These are phyloP conservation scores for Eimeria falciformis DNA, from an alignment of 169 alveolate species.

Conservation along the genomic window DNA sequence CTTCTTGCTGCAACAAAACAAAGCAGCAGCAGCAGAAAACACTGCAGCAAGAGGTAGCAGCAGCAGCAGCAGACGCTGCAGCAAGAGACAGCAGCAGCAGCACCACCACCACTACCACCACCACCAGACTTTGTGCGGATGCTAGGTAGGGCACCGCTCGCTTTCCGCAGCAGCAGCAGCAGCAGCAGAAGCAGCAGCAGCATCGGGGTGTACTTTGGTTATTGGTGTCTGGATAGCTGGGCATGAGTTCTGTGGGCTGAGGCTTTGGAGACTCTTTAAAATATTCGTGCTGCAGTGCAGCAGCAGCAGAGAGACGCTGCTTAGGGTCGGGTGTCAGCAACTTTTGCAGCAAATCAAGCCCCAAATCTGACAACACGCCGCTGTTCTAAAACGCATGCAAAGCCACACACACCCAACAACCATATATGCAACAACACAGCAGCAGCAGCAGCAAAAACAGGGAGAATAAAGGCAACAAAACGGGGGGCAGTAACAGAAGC, in stretches of 20 bases:
- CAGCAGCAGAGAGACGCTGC: constrained; percentile 65
- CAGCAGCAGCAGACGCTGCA: not conserved
- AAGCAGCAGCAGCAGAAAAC: not conserved
- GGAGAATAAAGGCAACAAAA: not conserved
- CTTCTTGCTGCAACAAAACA: constrained; percentile 25
- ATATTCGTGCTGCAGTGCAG: constrained; percentile 68
- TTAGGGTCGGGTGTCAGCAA: constrained; percentile 42
- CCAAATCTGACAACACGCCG: constrained; percentile 71
- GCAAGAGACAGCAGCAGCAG: not conserved
- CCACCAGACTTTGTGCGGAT: not conserved
- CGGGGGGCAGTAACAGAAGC: not conserved
- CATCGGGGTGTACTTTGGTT: constrained; percentile 50
- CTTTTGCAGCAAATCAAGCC: constrained; percentile 69
- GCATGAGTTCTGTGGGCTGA: constrained; percentile 73
- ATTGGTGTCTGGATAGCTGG: constrained; percentile 75
- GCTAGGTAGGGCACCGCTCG: not conserved
- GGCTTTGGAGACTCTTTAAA: constrained; percentile 68
- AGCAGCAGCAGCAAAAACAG: not conserved
- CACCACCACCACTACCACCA: not conserved
- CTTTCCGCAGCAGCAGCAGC: not conserved
- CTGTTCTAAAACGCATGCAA: constrained; percentile 31
- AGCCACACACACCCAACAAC: not conserved
- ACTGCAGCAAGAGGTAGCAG: not conserved
- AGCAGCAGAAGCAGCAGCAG: not conserved
- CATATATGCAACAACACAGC: not conserved